Evolutionary conservation across 495 filamentous ascomycete species (phyloP).

Genomic region (Hypoxylon lienhwacheense): DNA sequence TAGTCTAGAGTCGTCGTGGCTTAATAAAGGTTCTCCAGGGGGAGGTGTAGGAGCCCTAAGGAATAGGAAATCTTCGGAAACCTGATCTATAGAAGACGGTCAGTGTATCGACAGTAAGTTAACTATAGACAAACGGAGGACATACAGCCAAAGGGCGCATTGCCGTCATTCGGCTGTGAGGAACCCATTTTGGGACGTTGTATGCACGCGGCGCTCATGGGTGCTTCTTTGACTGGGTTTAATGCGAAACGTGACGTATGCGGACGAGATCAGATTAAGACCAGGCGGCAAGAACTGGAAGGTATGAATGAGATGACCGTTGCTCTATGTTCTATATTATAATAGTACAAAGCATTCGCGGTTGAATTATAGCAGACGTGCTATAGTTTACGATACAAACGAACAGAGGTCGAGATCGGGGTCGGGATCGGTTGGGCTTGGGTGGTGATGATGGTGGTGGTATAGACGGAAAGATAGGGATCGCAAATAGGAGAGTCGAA

Average conservation of each 20-base stretch:
- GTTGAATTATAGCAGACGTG: slow-evolving; percentile 11
- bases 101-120: slow-evolving; percentile 16
- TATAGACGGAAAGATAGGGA: slow-evolving; percentile 9
- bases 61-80: slow-evolving; percentile 53
- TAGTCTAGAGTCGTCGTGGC: slow-evolving; percentile 62
- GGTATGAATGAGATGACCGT: slow-evolving; percentile 8
- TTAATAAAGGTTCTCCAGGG: slow-evolving; percentile 61
- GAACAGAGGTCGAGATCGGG: slow-evolving; percentile 9
- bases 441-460: too few relatives aligned
- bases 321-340: slow-evolving; percentile 21
- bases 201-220: slow-evolving; percentile 49
- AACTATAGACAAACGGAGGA: slow-evolving; percentile 17
- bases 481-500: slow-evolving; percentile 11
- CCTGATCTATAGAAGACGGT: slow-evolving; percentile 46
- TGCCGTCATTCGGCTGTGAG: slow-evolving; percentile 43
- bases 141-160: slow-evolving; percentile 65
- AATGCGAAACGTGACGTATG: slow-evolving; percentile 7
- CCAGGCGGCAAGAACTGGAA: not conserved
- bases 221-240: slow-evolving; percentile 31
- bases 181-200: slow-evolving; percentile 53
- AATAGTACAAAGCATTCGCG: not conserved
- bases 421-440: too few relatives aligned
- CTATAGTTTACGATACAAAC: slow-evolving; percentile 9
- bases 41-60: slow-evolving; percentile 60
- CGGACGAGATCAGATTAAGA: slow-evolving; percentile 5